These are phyloP conservation scores for Penicillium canariense DNA, from an alignment of 495 filamentous ascomycete species.

Conservation along the genomic window DNA sequence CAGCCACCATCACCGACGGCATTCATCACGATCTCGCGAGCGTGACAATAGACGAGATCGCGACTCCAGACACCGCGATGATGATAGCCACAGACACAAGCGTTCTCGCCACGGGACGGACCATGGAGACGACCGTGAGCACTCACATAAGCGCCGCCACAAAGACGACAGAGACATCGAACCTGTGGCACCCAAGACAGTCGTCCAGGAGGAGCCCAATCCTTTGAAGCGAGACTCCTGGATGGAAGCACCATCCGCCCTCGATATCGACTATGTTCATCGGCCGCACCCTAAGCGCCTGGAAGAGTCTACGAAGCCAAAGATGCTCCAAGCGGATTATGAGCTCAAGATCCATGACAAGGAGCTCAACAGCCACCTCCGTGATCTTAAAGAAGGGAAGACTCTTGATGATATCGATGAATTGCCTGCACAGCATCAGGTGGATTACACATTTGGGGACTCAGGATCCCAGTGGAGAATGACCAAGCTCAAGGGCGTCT, in stretches of 20 bases:
- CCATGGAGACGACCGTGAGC: constrained; percentile 39
- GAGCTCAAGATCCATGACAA: constrained; percentile 75
- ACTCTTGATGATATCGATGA: constrained; percentile 49
- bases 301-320: constrained; percentile 41
- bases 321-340: constrained; percentile 60
- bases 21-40: constrained; percentile 46
- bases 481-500: constrained; percentile 86
- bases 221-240: constrained; percentile 72
- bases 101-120: constrained; percentile 50
- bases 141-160: constrained; percentile 36
- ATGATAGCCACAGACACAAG: constrained; percentile 54
- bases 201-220: constrained; percentile 37
- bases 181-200: constrained; percentile 20
- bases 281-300: constrained; percentile 49
- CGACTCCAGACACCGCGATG: constrained; percentile 37
- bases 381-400: constrained; percentile 58
- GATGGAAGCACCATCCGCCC: constrained; percentile 84
- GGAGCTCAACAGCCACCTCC: constrained; percentile 75
- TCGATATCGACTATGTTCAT: constrained; percentile 84
- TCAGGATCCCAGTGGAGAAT: constrained; percentile 89
- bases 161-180: constrained; percentile 30
- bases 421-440: constrained; percentile 57
- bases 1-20: constrained; percentile 42
- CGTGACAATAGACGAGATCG: constrained; percentile 30
- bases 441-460: constrained; percentile 88